Percentiles rank a stretch among this genome's conserved stretches.
These are phyloP conservation scores for Fusarium odoratissimum DNA, from an alignment of 2,329 filamentous ascomycete genomes.

Conservation along the genomic window DNA sequence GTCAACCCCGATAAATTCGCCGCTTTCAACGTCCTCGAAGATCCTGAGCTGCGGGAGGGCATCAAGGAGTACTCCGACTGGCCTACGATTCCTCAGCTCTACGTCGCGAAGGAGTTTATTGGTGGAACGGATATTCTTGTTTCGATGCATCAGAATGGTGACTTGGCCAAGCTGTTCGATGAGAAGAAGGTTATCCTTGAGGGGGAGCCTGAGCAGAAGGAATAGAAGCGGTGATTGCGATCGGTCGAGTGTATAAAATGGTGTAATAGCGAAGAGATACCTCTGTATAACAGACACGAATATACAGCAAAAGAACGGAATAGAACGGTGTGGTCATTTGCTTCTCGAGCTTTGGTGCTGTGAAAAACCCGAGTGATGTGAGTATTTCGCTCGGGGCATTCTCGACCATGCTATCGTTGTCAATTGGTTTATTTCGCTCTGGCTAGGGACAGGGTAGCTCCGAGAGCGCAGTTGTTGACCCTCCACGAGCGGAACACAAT, in stretches of 20 bases:
- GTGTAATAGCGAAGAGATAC: constrained; percentile 45
- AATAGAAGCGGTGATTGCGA: constrained; percentile 30
- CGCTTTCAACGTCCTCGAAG: constrained; percentile 97
- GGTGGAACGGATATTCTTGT: constrained; percentile 98
- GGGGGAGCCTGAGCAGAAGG: constrained; percentile 54
- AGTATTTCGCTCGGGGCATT: accelerated
- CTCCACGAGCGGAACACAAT: neutral
- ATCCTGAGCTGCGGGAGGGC: constrained; percentile 85
- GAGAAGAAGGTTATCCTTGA: constrained; percentile 86
- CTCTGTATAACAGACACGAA: constrained; percentile 41
- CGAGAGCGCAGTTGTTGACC: neutral
- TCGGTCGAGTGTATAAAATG: constrained; percentile 41
- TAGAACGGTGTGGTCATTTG: constrained; percentile 27
- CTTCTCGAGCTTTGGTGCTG: accelerated
- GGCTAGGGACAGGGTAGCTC: too few species aligned
- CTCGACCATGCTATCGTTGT: accelerated
- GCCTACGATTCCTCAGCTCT: constrained; percentile 98
- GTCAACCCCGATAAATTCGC: constrained; percentile 96
- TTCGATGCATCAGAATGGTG: constrained; percentile 96
- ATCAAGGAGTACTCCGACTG: constrained; percentile 99
- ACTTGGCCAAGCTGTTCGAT: constrained; percentile 89
- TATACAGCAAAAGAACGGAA: constrained; percentile 41
- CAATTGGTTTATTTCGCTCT: too few species aligned
- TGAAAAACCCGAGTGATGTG: neutral
- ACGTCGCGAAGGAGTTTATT: constrained; percentile 94